Conservation (phyloP, 257 asterid species). For the Nemophila menziesii region DNA sequence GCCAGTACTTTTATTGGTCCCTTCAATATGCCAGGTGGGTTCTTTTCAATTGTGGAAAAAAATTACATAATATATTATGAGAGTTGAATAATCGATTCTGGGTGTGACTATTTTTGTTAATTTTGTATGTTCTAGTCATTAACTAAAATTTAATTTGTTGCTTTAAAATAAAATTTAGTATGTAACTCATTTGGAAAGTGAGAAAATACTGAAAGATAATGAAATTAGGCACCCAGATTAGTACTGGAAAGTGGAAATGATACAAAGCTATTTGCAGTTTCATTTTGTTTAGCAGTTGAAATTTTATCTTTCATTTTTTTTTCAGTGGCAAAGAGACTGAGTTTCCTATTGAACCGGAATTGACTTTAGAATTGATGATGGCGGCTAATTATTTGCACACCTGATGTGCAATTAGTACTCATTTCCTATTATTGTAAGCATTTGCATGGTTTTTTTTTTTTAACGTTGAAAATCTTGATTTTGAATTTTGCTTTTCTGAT, state of each 20-base stretch:
- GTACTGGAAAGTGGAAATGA: not conserved
- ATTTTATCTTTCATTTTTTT: constrained; percentile 2
- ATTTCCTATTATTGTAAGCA: not conserved
- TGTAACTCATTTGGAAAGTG: not conserved
- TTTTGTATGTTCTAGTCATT: no score
- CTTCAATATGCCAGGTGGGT: constrained; percentile 85
- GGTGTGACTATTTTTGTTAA: no score
- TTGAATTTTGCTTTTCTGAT: not conserved
- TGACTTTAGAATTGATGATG: constrained; percentile 88
- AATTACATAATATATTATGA: no score
- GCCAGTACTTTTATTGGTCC: constrained; percentile 97
- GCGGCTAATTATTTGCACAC: constrained; percentile 85
- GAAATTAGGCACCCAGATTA: not conserved
- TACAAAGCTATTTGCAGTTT: not conserved
- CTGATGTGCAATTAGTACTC: constrained; percentile 14
- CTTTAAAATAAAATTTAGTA: not conserved
- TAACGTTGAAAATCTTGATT: no score
- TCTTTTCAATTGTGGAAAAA: not conserved
- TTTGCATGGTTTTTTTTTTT: no score
- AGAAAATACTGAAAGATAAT: not conserved
- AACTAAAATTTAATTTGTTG: no score
- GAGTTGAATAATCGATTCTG: not conserved
- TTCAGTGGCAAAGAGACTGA: constrained; percentile 84
- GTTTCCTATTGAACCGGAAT: constrained; percentile 83
- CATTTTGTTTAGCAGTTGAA: not conserved